Conservation (phyloP, 1,284 basidiomycete species). For the Ustilago crameri region DNA sequence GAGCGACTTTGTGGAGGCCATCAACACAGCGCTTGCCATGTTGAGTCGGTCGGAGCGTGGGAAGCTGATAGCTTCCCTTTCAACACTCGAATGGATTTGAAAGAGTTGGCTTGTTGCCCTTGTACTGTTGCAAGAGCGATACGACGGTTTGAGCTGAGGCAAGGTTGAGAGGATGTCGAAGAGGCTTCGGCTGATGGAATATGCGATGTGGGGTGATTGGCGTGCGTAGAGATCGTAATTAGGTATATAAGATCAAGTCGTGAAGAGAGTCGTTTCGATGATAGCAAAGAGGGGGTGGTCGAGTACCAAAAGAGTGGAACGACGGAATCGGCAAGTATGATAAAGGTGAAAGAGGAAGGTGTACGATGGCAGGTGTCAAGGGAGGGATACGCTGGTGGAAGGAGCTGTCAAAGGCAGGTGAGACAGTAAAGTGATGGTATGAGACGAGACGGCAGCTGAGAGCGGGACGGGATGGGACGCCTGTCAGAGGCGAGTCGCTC, state of each 20-base stretch:
- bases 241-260: no score
- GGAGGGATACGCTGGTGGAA: slow-evolving; percentile 3
- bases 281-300: slow-evolving; percentile 3
- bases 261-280: neutral
- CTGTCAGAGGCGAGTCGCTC: neutral
- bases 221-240: no score
- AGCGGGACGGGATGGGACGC: neutral
- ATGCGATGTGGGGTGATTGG: no score
- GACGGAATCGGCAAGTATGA: neutral
- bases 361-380: slow-evolving; percentile 4
- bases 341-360: slow-evolving; percentile 27
- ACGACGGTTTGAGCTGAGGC: neutral
- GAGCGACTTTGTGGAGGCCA: slow-evolving; percentile 29
- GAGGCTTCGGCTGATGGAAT: no score
- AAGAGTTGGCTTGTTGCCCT: neutral
- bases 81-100: neutral
- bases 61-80: slow-evolving; percentile 20
- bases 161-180: neutral
- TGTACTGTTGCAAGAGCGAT: slow-evolving; percentile 5
- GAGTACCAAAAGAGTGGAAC: neutral
- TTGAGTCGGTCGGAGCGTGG: slow-evolving; percentile 5
- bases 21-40: slow-evolving; percentile 38
- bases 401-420: slow-evolving; percentile 10
- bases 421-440: slow-evolving; percentile 3
- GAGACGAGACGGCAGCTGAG: slow-evolving; percentile 6